Percentiles rank a stretch among this genome's conserved stretches.
Evolutionary conservation across 1,284 basidiomycete species (phyloP).

Genomic region (Boletus sp.): DNA sequence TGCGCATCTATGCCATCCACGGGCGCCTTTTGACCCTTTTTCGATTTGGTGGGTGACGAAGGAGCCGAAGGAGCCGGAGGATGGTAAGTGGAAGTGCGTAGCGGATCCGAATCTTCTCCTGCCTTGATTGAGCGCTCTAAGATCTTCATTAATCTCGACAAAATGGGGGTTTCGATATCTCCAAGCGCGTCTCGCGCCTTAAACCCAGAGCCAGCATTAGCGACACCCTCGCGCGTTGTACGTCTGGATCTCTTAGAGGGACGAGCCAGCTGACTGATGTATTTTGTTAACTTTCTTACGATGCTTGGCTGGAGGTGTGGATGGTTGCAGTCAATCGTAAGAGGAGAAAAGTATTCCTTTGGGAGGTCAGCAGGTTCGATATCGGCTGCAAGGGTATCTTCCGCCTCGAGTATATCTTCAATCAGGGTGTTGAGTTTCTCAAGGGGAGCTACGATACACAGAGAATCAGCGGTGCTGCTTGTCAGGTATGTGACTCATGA

Average conservation of each 20-base stretch:
- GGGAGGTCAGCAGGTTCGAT: conserved; percentile 55
- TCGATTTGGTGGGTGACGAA: conserved; percentile 31
- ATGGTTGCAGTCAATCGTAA: conserved; percentile 54
- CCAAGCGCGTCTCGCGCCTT: conserved; percentile 54
- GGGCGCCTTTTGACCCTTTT: conserved; percentile 24
- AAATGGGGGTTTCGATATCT: conserved; percentile 59
- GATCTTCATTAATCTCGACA: conserved; percentile 70
- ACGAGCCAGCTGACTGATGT: conserved; percentile 62
- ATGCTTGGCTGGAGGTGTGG: conserved; percentile 59
- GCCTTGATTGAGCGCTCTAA: conserved; percentile 74
- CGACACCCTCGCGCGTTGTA: conserved; percentile 32
- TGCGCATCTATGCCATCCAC: conserved; percentile 32
- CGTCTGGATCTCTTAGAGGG: conserved; percentile 59
- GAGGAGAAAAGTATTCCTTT: conserved; percentile 62
- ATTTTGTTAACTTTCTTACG: conserved; percentile 70
- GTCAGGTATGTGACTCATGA: neutral
- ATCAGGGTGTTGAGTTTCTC: conserved; percentile 72
- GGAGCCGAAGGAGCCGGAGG: conserved; percentile 19
- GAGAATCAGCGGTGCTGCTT: conserved; percentile 2
- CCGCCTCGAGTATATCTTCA: conserved; percentile 88
- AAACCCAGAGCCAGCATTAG: conserved; percentile 44
- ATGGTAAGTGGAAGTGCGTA: conserved; percentile 40
- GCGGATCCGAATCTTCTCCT: conserved; percentile 72
- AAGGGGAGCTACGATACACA: conserved; percentile 51
- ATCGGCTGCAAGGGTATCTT: conserved; percentile 75